Evolutionary conservation across 805 yeast genomes (phyloP), one percentile per base, ranked within the genome.

Genomic region (Yamadazyma insecticola): DNA sequence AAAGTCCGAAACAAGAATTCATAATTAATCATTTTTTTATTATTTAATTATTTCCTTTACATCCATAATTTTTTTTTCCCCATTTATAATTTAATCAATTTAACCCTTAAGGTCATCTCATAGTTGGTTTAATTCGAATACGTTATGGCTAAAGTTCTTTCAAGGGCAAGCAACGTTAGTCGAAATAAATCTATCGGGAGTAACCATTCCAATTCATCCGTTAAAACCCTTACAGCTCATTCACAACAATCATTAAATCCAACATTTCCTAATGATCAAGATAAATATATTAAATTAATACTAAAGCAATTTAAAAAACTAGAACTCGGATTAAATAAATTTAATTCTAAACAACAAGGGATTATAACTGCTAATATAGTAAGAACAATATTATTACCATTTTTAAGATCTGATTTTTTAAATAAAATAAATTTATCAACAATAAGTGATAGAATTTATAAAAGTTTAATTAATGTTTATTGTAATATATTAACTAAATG

Each of bases 321-420:
- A 23, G 77, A 73, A 31, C 53, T 62, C 13, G 62, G 67, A 4
- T 51, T 70, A 30, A 45, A 48, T 24, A 72, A 70, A 43, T 74
- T 73, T 45, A 56, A 53, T 27, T 53, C 68, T 5, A 56, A 55
- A 29, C 56, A 61, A 28, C 55, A 55, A 32, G 59, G 62, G 7
- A 51, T 64, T 4, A 36, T 53, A n/a, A 65, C 67, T 40, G 52
- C 72, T 2, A 74, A 74, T 45, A 55, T 74, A 10, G 49, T 74
- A 18, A 51, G 80, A 22, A 61, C 74, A 2, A 52, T 66, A 4
- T 50, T 74, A 13, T 50, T 74, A 16, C 74, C 74, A 13, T 67
- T 64, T 38, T 47, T 72, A 12, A 48, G 76, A 32, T 32, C 45
- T 5, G 48, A 43, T 15, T 40, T 40, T 22, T 36, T 59, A 13